These are phyloP conservation scores for Hippophae gyantsensis DNA, from an alignment of 306 rosid species.

Conservation along the genomic window DNA sequence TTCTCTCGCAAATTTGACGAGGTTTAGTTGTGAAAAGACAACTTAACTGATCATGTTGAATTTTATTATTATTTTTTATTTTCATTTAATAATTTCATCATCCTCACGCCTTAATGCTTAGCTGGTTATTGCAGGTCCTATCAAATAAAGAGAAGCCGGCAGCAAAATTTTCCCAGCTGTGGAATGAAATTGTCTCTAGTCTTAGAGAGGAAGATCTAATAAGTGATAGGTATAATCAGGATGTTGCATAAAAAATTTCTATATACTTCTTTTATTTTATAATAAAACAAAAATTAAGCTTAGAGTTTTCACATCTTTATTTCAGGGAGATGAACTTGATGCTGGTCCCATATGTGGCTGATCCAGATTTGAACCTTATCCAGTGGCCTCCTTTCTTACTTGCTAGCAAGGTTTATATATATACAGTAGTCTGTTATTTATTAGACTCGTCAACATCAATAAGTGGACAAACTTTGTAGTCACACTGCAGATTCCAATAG, in stretches of 20 bases:
- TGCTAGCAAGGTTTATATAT: slow-evolving; percentile 76
- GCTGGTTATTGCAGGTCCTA: slow-evolving; percentile 40
- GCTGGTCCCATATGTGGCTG: slow-evolving; percentile 85
- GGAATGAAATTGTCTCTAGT: slow-evolving; percentile 82
- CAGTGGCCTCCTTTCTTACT: slow-evolving; percentile 99
- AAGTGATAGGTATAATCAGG: slow-evolving; percentile 47
- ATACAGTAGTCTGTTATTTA: slow-evolving; percentile 14
- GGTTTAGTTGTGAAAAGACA: slow-evolving; percentile 32
- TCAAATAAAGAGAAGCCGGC: slow-evolving; percentile 54
- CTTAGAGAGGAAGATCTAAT: slow-evolving; percentile 93
- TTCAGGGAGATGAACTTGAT: slow-evolving; percentile 86
- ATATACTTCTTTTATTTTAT: neutral
- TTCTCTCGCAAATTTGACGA: slow-evolving; percentile 62
- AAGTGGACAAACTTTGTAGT: slow-evolving; percentile 6
- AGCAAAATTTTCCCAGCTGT: slow-evolving; percentile 87
- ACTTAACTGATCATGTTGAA: too few species aligned
- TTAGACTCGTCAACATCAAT: neutral
- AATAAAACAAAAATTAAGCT: neutral
- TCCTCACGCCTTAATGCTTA: neutral
- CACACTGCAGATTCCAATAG: slow-evolving; percentile 72
- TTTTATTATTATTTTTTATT: too few species aligned
- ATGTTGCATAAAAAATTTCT: slow-evolving; percentile 5
- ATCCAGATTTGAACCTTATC: slow-evolving; percentile 54
- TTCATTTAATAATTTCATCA: too few species aligned
- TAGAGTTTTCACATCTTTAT: slow-evolving; percentile 15